phyloP scores from a whole-genome alignment of 1,139 yeast genomes.

The Kodamaea alishanica region DNA sequence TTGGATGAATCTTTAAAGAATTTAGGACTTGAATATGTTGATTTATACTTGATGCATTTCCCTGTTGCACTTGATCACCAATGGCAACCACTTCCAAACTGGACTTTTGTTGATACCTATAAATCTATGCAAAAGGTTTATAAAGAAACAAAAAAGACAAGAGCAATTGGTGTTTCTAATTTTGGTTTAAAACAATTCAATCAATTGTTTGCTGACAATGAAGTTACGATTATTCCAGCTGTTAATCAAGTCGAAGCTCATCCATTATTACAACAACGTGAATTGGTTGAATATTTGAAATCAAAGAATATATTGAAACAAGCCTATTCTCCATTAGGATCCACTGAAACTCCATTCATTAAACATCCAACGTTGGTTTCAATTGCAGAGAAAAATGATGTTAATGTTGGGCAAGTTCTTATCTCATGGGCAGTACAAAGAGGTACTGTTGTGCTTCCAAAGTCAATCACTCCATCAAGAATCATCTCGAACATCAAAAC shows the following conservation, averaged over 20 bases:
- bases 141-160: slow-evolving; percentile 41
- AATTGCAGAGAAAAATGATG: slow-evolving; percentile 16
- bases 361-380: slow-evolving; percentile 13
- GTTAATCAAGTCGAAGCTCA: slow-evolving; percentile 22
- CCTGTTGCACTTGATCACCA: slow-evolving; percentile 53
- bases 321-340: slow-evolving; percentile 24
- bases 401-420: slow-evolving; percentile 15
- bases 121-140: slow-evolving; percentile 59
- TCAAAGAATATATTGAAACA: slow-evolving; percentile 16
- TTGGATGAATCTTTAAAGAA: slow-evolving; percentile 60
- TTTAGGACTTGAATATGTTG: slow-evolving; percentile 76
- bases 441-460: slow-evolving; percentile 23
- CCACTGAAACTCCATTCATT: slow-evolving; percentile 19
- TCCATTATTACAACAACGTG: slow-evolving; percentile 22
- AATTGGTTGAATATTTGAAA: slow-evolving; percentile 15
- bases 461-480: slow-evolving; percentile 17
- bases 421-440: slow-evolving; percentile 22
- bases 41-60: slow-evolving; percentile 84
- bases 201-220: slow-evolving; percentile 15
- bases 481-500: slow-evolving; percentile 16
- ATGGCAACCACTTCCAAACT: slow-evolving; percentile 22
- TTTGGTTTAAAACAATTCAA: slow-evolving; percentile 15
- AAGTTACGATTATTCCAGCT: slow-evolving; percentile 16
- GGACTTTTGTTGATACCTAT: slow-evolving; percentile 67
- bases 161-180: slow-evolving; percentile 21